Evolutionary conservation across 2,329 filamentous ascomycete genomes (phyloP).

Genomic region (Cladosporium sphaerospermum): DNA sequence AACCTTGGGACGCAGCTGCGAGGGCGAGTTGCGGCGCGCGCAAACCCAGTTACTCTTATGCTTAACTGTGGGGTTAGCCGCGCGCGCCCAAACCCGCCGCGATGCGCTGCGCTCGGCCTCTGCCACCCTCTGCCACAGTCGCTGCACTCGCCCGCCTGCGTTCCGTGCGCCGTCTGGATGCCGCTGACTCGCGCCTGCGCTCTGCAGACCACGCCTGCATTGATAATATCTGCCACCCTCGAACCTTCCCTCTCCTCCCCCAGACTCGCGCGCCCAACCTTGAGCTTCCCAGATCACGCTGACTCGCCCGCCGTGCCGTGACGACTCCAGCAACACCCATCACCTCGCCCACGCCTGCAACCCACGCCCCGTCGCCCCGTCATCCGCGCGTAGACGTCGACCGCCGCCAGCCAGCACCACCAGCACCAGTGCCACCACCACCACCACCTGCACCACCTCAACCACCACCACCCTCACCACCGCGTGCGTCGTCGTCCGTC

Average conservation of each 20-base stretch:
- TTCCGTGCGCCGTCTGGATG: neutral
- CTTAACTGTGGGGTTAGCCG: constrained; percentile 23
- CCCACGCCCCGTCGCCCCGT: neutral
- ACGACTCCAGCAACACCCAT: neutral
- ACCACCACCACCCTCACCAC: constrained; percentile 1
- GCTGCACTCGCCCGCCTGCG: neutral
- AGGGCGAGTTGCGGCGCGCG: constrained; percentile 16
- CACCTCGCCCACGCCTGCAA: neutral
- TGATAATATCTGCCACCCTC: constrained; percentile 10
- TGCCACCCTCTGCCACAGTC: neutral
- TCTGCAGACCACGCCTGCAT: constrained; percentile 10
- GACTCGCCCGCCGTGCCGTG: constrained; percentile 9
- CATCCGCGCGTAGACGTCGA: neutral
- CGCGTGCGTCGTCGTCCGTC: constrained; percentile 2
- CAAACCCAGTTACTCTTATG: constrained; percentile 27
- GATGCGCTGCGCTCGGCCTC: neutral
- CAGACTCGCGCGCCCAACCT: constrained; percentile 10
- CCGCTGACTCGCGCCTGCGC: constrained; percentile 4
- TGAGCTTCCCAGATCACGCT: constrained; percentile 8
- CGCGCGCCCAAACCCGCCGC: too few relatives aligned
- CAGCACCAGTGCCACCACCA: constrained; percentile 4
- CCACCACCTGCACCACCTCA: neutral
- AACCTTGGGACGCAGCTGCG: neutral
- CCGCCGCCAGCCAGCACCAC: neutral
- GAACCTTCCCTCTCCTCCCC: constrained; percentile 4